These are phyloP conservation scores for Tulasnella sp. DNA, from an alignment of 768 basidiomycete species.

Conservation along the genomic window DNA sequence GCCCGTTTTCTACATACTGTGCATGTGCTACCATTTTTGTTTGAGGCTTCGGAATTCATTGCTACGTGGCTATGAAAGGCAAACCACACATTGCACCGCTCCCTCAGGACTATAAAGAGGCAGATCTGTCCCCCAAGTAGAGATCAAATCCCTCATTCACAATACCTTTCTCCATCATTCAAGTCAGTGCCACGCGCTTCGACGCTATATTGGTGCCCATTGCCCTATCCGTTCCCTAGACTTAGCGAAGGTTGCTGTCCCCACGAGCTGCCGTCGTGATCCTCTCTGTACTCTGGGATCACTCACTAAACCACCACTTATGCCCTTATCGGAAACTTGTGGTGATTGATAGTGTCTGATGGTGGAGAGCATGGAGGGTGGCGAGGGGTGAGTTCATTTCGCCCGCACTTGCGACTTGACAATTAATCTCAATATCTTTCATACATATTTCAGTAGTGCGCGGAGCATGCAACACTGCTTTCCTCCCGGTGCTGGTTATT, in stretches of 20 bases:
- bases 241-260: background rate
- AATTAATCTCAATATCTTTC: background rate
- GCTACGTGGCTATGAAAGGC: too few species aligned
- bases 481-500: too few species aligned
- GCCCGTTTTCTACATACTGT: background rate
- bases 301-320: background rate
- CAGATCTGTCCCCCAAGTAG: background rate
- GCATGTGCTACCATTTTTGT: background rate
- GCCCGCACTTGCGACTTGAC: background rate
- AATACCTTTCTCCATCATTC: background rate
- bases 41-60: too few species aligned
- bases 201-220: background rate
- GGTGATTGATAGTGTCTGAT: background rate
- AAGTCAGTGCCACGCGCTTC: background rate
- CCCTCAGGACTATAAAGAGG: too few species aligned
- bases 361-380: constrained; percentile 13
- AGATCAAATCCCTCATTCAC: background rate
- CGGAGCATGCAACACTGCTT: constrained; percentile 6
- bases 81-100: too few species aligned
- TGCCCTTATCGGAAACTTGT: background rate
- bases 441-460: constrained; percentile 8
- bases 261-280: constrained; percentile 12
- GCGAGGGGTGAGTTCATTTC: constrained; percentile 10
- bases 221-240: background rate
- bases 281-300: constrained; percentile 6